Evolutionary conservation across 495 filamentous ascomycete species (phyloP), one percentile per base, ranked within the genome.

Genomic region (Mycothermus thermophilus): DNA sequence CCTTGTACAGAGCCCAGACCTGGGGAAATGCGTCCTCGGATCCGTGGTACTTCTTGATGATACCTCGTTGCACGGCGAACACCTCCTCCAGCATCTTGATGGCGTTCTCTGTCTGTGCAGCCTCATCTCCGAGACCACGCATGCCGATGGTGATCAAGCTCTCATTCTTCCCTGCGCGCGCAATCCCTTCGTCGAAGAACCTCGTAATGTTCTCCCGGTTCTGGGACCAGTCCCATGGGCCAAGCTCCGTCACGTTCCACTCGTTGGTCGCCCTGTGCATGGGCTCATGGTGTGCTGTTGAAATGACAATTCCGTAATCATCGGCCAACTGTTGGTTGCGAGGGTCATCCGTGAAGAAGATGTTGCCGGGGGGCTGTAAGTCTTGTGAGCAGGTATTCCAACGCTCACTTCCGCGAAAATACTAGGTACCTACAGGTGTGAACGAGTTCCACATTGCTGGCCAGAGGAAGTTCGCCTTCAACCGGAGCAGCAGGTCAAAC

Each of bases 381-480:
- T n/a, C n/a, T n/a, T n/a, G n/a, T n/a, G n/a, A n/a, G n/a, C n/a
- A n/a, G n/a, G n/a, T n/a, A n/a, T n/a, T n/a, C n/a, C n/a, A n/a
- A n/a, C n/a, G n/a, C n/a, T n/a, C n/a, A n/a, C n/a, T n/a, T n/a
- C n/a, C n/a, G n/a, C n/a, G n/a, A n/a, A n/a, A n/a, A n/a, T n/a
- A n/a, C n/a, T n/a, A n/a, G n/a, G n/a, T n/a, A n/a, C n/a, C n/a
- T n/a, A n/a, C n/a, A n/a, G 40, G 40, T 8, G 41, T 51, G 25
- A 41, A 46, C n/a, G 63, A 62, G 12, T 62, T 66, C 75, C 74
- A 79, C 64, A 66, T 67, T 2, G 74, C 69, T 2, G 73, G 74
- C 74, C 76, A 80, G 27, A 80, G 50, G 43, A 74, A 78, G 48
- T 79, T 80, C 1, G 71, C 75, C 27, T 63, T 64, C 7, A 75